Evolutionary conservation across 441 rosid species (phyloP).

Genomic region (Jatropha multifida): DNA sequence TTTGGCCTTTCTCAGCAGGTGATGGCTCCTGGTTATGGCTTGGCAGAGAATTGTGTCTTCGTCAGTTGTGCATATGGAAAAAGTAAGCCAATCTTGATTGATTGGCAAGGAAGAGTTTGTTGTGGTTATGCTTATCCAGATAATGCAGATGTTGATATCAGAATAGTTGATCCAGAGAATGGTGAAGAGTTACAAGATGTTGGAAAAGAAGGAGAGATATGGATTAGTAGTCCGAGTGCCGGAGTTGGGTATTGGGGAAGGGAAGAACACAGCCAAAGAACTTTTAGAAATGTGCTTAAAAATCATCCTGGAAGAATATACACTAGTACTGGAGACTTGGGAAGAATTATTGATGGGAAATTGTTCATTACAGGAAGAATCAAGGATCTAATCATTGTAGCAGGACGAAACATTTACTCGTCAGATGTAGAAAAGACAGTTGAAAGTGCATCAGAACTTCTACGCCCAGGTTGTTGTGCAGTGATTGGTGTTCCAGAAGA

Average conservation of each 20-base stretch:
- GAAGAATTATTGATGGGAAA: conserved; percentile 57
- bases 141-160: conserved; percentile 52
- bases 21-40: conserved; percentile 81
- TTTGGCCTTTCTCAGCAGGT: conserved; percentile 61
- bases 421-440: conserved; percentile 73
- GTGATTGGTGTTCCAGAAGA: conserved; percentile 75
- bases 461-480: conserved; percentile 79
- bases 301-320: conserved; percentile 45
- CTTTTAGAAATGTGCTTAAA: conserved; percentile 52
- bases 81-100: conserved; percentile 55
- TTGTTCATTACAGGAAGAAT: conserved; percentile 76
- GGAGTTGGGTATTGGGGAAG: conserved; percentile 75
- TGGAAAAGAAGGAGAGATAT: conserved; percentile 72
- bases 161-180: conserved; percentile 50
- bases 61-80: conserved; percentile 71
- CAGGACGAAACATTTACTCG: conserved; percentile 71
- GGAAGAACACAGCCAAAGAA: conserved; percentile 48
- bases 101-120: conserved; percentile 73
- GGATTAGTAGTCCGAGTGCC: conserved; percentile 69
- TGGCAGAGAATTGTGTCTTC: conserved; percentile 78
- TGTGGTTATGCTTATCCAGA: conserved; percentile 50
- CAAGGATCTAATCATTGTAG: conserved; percentile 74
- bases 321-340: conserved; percentile 67
- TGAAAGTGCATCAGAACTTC: conserved; percentile 52
- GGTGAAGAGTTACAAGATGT: conserved; percentile 43